These are phyloP conservation scores for Fusarium coffeatum DNA, from an alignment of 2,329 filamentous ascomycete genomes.

Conservation along the genomic window DNA sequence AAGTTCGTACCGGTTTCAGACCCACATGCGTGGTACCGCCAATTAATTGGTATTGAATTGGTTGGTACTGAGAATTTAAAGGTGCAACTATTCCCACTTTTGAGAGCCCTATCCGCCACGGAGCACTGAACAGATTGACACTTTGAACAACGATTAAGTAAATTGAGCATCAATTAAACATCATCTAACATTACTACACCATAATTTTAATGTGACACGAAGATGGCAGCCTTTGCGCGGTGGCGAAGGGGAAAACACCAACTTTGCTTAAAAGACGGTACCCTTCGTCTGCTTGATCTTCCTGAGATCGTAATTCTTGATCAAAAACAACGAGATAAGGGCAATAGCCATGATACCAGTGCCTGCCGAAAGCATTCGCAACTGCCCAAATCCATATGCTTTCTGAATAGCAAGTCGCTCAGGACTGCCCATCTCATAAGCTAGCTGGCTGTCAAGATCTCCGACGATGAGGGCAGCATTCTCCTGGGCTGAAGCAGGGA, in stretches of 20 bases:
- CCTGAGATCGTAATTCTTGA: conserved; percentile 62
- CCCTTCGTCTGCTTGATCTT: conserved; percentile 64
- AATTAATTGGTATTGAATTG: conserved; percentile 13
- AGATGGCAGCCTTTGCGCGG: too few relatives aligned
- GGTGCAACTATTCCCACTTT: background rate
- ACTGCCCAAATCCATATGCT: conserved; percentile 66
- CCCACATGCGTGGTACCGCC: background rate
- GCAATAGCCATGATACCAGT: conserved; percentile 49
- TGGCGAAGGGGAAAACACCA: background rate
- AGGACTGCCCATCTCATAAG: conserved; percentile 58
- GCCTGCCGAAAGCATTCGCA: conserved; percentile 58
- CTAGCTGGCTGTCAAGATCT: conserved; percentile 62
- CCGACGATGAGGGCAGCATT: conserved; percentile 64
- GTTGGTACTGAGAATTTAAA: background rate
- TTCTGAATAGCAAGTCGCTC: conserved; percentile 65
- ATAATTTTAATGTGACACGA: background rate
- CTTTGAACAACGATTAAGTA: too few relatives aligned
- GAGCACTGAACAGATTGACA: too few relatives aligned
- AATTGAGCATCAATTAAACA: background rate
- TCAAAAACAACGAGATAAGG: conserved; percentile 56
- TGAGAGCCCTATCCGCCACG: too few relatives aligned
- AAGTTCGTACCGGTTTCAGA: background rate
- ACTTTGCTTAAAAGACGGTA: conserved; percentile 56
- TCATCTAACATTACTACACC: conserved; percentile 12
- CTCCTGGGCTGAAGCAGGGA: conserved; percentile 56